These are phyloP conservation scores for Podaxis sp. DNA, from an alignment of 768 basidiomycete genomes.

Conservation along the genomic window DNA sequence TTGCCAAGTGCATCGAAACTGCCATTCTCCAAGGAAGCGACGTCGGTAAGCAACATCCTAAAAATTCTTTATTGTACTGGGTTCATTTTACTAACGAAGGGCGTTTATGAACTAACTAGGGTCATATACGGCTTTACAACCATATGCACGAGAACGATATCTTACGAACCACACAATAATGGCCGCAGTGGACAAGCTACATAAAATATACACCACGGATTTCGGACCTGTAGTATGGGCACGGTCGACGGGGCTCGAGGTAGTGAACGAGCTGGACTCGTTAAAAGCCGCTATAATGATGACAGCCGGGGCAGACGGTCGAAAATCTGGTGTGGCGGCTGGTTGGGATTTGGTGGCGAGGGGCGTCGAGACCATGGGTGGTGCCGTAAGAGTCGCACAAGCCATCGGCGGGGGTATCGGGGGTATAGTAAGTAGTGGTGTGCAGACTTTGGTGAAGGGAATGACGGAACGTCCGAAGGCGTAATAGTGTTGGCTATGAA, in stretches of 20 bases:
- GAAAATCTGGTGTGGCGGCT: slow-evolving; percentile 13
- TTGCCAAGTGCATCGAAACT: slow-evolving; percentile 62
- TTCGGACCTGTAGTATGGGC: slow-evolving; percentile 78
- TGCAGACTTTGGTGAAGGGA: slow-evolving; percentile 1
- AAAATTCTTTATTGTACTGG: not conserved
- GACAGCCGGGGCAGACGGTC: slow-evolving; percentile 54
- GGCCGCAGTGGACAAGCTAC: slow-evolving; percentile 84
- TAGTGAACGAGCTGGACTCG: slow-evolving; percentile 84
- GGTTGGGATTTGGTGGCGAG: slow-evolving; percentile 41
- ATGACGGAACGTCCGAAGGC: not conserved
- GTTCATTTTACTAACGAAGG: not conserved
- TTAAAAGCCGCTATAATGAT: slow-evolving; percentile 86
- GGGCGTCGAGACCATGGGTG: slow-evolving; percentile 32
- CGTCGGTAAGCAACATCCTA: slow-evolving; percentile 56
- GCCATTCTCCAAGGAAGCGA: slow-evolving; percentile 71
- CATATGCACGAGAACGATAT: slow-evolving; percentile 83
- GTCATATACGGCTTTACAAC: slow-evolving; percentile 68
- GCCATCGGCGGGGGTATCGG: slow-evolving; percentile 6
- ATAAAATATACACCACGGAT: slow-evolving; percentile 79
- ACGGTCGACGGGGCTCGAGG: slow-evolving; percentile 84
- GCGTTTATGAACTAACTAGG: slow-evolving; percentile 39
- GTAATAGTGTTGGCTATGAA: not conserved
- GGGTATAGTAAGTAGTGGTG: slow-evolving; percentile 4
- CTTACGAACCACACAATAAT: slow-evolving; percentile 84
- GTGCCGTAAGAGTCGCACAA: slow-evolving; percentile 18